Evolutionary conservation across 768 basidiomycete genomes (phyloP).

Genomic region (Termitomyces eurrhizus): DNA sequence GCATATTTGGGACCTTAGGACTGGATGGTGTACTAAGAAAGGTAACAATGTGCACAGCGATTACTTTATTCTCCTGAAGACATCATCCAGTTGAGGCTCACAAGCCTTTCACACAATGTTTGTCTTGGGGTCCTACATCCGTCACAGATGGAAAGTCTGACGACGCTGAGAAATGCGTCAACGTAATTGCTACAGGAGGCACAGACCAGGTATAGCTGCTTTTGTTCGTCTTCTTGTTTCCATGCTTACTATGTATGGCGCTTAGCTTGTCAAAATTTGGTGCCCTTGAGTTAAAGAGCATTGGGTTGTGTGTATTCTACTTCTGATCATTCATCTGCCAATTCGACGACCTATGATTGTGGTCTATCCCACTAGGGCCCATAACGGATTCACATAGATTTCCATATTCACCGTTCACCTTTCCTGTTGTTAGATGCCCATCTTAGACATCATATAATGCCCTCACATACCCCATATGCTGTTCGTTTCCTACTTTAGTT

Average conservation of each 20-base stretch:
- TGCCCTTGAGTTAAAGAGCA: constrained; percentile 1
- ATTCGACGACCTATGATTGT: neutral
- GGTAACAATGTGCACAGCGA: constrained; percentile 46
- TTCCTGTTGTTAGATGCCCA: neutral
- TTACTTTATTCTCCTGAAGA: neutral
- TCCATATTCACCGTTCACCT: neutral
- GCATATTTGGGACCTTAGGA: constrained; percentile 66
- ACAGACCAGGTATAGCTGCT: constrained; percentile 9
- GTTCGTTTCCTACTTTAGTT: neutral
- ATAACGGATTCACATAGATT: neutral
- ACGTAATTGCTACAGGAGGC: constrained; percentile 21
- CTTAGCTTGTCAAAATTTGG: constrained; percentile 9
- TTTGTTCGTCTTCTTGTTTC: neutral
- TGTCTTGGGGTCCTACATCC: constrained; percentile 12
- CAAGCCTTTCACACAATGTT: constrained; percentile 10
- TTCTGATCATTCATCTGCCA: neutral
- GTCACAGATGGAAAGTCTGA: constrained; percentile 12
- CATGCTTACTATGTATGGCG: neutral
- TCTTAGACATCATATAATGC: constrained; percentile 5
- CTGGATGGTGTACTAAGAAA: constrained; percentile 63
- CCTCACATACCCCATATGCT: neutral
- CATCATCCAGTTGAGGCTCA: constrained; percentile 10
- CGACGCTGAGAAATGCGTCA: constrained; percentile 12
- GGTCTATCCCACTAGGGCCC: neutral
- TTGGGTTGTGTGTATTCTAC: no score